Evolutionary conservation across 2,329 filamentous ascomycete genomes (phyloP), one percentile per base, ranked within the genome.

Genomic region (Fusarium nodosum): DNA sequence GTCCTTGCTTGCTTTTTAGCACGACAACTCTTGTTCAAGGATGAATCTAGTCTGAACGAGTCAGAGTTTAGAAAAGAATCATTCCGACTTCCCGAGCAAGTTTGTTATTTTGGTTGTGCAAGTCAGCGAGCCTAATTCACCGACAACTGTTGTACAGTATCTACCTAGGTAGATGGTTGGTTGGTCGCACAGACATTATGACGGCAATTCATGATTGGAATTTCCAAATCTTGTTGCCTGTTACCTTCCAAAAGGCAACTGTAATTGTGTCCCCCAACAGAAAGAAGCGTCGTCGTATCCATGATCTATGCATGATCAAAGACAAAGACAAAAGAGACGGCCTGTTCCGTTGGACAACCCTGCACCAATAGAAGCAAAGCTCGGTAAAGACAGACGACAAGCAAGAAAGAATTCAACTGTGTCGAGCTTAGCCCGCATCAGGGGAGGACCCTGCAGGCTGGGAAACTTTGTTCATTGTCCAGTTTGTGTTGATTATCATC

Each of bases 381-480:
- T 58, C 55, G 59, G 60, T 42, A 57, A 63, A 44, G 53, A 60
- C 52, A 44, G 53, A 60, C 52, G 60, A 69, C 53, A 46, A 56
- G 28, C 53, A 46, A 56, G 28, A 48, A 45, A 31, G 53, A 28
- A 31, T 8, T 18, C 18, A 44, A 53, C 26, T 72, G 41, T 28
- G 41, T 45, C 59, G 54, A 71, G 46, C 44, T n/a, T 31, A 47
- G 42, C 24, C 12, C 54, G 3, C 11, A 41, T n/a, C 68, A 70
- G 64, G 70, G 70, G 62, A 60, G 45, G 57, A 56, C 72, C 72
- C 69, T 72, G 66, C 51, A 60, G 62, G 26, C 20, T 20, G 57
- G 38, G 50, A 58, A 65, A 66, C 60, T 51, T 48, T 64, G 53
- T 59, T 57, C 36, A 24, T 26, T 28, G 34, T 44, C 10, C n/a